phyloP scores from a whole-genome alignment of 495 filamentous ascomycete species.

The Talaromyces trachyspermus region DNA sequence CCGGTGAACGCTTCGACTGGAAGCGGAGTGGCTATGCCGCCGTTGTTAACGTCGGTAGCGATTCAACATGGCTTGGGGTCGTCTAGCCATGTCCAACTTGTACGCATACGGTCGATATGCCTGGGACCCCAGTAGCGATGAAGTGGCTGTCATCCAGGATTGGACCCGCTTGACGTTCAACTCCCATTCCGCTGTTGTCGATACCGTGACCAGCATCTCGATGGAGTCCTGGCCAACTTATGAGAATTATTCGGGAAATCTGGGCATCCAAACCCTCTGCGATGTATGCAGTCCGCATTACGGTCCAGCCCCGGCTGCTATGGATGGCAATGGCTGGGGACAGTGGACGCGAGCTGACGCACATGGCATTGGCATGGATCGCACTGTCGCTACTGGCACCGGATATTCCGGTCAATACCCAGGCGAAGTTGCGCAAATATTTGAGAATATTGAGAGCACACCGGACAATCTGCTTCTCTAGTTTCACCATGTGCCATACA shows the following conservation, averaged over 20 bases:
- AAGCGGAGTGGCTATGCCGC: conserved; percentile 55
- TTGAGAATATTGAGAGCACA: conserved; percentile 54
- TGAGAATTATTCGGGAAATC: conserved; percentile 63
- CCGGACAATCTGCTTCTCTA: conserved; percentile 64
- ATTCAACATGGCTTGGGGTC: conserved; percentile 62
- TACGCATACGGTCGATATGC: conserved; percentile 62
- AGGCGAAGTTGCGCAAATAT: conserved; percentile 45
- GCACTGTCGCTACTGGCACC: conserved; percentile 60
- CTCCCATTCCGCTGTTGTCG: conserved; percentile 41
- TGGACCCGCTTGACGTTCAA: conserved; percentile 64
- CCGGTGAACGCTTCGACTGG: conserved; percentile 51
- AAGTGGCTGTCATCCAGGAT: conserved; percentile 47
- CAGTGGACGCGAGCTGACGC: conserved; percentile 64
- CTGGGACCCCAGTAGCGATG: conserved; percentile 48
- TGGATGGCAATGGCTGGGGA: conserved; percentile 63
- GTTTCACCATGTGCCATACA: conserved; percentile 73
- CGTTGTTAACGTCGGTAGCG: conserved; percentile 62
- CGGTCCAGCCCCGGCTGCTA: conserved; percentile 57
- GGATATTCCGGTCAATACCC: conserved; percentile 61
- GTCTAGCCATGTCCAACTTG: conserved; percentile 64
- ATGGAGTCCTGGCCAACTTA: conserved; percentile 66
- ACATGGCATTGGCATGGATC: conserved; percentile 61
- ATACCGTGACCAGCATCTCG: conserved; percentile 54
- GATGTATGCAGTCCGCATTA: conserved; percentile 59
- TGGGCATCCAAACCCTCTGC: conserved; percentile 62